phyloP scores from a whole-genome alignment of 768 basidiomycete species.

The Trametes coccinea region DNA sequence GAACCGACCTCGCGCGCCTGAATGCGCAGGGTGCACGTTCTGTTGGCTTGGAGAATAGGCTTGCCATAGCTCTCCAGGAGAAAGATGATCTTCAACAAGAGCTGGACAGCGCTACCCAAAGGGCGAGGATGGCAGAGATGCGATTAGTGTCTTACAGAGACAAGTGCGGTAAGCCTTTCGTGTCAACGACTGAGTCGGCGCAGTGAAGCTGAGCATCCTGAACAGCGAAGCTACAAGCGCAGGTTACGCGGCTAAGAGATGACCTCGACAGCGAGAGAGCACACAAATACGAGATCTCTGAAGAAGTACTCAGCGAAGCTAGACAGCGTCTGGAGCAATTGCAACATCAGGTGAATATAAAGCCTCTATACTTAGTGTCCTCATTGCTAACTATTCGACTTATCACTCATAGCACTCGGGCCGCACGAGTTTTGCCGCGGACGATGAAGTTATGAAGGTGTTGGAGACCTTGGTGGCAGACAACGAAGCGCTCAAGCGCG shows the following conservation, averaged over 20 bases:
- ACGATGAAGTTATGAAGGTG: constrained; percentile 64
- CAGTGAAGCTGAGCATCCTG: not conserved
- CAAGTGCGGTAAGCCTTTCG: constrained; percentile 53
- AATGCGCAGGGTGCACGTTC: constrained; percentile 69
- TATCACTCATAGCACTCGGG: constrained; percentile 38
- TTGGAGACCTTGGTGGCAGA: constrained; percentile 85
- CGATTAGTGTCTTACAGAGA: constrained; percentile 65
- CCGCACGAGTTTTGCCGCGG: constrained; percentile 40
- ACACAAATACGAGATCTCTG: constrained; percentile 64
- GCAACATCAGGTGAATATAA: constrained; percentile 47
- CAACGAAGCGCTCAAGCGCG: constrained; percentile 79
- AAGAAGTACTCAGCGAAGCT: constrained; percentile 66
- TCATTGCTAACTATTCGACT: not conserved
- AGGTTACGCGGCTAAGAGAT: constrained; percentile 64
- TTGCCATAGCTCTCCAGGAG: constrained; percentile 68
- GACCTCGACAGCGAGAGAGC: constrained; percentile 60
- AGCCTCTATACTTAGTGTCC: too few species aligned
- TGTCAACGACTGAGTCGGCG: not conserved
- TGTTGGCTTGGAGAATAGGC: constrained; percentile 66
- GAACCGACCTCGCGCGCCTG: constrained; percentile 63
- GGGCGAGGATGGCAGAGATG: constrained; percentile 67
- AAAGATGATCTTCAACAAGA: constrained; percentile 86
- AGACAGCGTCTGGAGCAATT: constrained; percentile 61
- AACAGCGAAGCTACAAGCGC: constrained; percentile 67
- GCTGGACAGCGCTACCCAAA: constrained; percentile 65